Evolutionary conservation across 345 rosid species (phyloP).

Genomic region (Eucalyptus cloeziana): DNA sequence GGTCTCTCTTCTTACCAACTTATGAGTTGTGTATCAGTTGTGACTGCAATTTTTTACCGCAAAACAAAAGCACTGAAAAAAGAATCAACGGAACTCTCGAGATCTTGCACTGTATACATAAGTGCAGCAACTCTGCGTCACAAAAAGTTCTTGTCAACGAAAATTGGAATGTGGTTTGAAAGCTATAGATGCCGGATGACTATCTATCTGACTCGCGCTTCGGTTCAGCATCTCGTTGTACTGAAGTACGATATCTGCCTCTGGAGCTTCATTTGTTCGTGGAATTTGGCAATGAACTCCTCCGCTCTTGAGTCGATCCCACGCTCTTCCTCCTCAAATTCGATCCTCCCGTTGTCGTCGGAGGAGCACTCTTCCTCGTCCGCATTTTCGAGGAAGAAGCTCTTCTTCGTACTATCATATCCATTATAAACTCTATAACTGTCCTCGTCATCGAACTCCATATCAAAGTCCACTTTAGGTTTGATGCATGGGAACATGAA

Average conservation of each 20-base stretch:
- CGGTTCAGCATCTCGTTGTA: slow-evolving; percentile 14
- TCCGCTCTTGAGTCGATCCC: slow-evolving; percentile 81
- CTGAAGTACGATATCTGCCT: slow-evolving; percentile 59
- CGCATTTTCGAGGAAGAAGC: not conserved
- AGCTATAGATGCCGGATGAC: not conserved
- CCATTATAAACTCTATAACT: not conserved
- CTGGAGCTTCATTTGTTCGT: slow-evolving; percentile 63
- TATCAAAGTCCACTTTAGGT: slow-evolving; percentile 39
- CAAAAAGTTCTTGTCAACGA: fast-evolving
- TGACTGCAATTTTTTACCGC: not conserved
- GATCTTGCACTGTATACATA: not conserved
- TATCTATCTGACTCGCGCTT: not conserved
- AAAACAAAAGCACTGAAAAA: not conserved
- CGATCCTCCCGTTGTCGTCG: not conserved
- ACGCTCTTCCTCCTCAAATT: slow-evolving; percentile 11
- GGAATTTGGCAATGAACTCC: slow-evolving; percentile 70
- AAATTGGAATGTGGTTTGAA: not conserved
- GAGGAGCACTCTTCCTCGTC: not conserved
- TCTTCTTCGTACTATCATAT: slow-evolving; percentile 1
- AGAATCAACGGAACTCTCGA: not conserved
- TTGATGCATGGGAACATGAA: slow-evolving; percentile 60
- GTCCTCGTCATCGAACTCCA: slow-evolving; percentile 21
- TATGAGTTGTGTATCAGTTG: not conserved
- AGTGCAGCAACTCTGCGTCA: not conserved
- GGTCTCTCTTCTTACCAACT: not conserved